Percentiles rank a stretch among this genome's conserved stretches.
Conservation (phyloP, 140 eudicot genomes). For the Oenanthe javanica region DNA sequence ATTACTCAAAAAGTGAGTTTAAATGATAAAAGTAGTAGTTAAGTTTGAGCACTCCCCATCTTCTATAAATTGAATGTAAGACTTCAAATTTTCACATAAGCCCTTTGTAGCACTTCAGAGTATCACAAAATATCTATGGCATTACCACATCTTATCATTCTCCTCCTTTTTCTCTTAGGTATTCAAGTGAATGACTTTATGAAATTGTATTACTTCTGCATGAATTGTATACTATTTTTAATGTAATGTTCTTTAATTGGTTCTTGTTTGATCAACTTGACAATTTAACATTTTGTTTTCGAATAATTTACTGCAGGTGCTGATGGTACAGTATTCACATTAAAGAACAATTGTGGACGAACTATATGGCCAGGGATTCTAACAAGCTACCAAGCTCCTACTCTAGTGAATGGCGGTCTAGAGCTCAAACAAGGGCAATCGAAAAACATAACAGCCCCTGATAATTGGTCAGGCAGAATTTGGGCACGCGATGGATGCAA, state of each 20-base stretch:
- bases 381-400: conserved; percentile 30
- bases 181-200: background rate
- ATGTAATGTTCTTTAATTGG: background rate
- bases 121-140: conserved; percentile 9
- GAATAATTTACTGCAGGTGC: conserved; percentile 21
- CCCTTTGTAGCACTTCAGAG: background rate
- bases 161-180: conserved; percentile 24
- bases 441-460: conserved; percentile 22
- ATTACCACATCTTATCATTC: conserved; percentile 4
- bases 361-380: conserved; percentile 67
- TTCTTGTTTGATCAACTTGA: background rate
- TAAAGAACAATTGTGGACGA: conserved; percentile 34
- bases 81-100: background rate
- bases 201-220: background rate
- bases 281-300: no score
- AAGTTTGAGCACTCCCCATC: background rate
- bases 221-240: background rate
- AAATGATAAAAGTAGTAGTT: background rate
- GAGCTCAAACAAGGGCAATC: conserved; percentile 22
- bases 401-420: conserved; percentile 40
- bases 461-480: conserved; percentile 49
- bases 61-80: background rate
- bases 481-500: conserved; percentile 54
- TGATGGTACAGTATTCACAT: conserved; percentile 35
- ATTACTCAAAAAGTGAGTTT: background rate